Evolutionary conservation across 2,329 filamentous ascomycete species (phyloP), one percentile per base, ranked within the genome.

Genomic region (Neofusicoccum parvum): DNA sequence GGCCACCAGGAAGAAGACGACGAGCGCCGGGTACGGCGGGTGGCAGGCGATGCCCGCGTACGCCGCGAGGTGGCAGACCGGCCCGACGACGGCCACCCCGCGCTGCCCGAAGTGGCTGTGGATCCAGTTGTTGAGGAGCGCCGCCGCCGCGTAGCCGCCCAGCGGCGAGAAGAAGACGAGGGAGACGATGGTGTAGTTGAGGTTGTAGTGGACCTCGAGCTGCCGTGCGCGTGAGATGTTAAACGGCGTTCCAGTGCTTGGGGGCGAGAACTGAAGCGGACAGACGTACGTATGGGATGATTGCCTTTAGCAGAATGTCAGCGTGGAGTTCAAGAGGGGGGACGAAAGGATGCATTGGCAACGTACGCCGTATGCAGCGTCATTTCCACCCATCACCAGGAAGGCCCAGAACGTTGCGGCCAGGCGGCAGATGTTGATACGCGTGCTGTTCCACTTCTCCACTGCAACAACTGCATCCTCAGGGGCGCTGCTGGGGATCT

Each of bases 81-180:
- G 88, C 0, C 83, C 87, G 3, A 92, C 74, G 60, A 91, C 72
- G 14, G 90, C 90, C 10, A 93, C 85, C 10, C 91, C 91, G 15
- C 89, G 85, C 72, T 92, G 90, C 36, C 91, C 91, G 54, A 87
- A 80, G 53, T 75, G 74, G 58, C 74, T 77, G n/a, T 75, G 73
- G 54, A 73, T 77, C 62, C 77, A 75, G 58, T 78, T 77, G 68
- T 76, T 77, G 50, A 76, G 74, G 68, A 78, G 77, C 7, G 76
- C 76, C 34, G 75, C 77, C 5, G 78, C 75, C 7, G 76, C 82
- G 37, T 84, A 85, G 10, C 89, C 90, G 58, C 69, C 80, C 77
- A 76, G 87, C 0, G 88, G 88, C 0, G 88, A 84, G n/a, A 91
- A 80, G 74, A 91, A 92, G 49, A 91, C 78, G 1, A 90, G 80